Base-by-base conservation (phyloP, 2,329 filamentous ascomycete genomes). In the Sclerotinia minor region DNA sequence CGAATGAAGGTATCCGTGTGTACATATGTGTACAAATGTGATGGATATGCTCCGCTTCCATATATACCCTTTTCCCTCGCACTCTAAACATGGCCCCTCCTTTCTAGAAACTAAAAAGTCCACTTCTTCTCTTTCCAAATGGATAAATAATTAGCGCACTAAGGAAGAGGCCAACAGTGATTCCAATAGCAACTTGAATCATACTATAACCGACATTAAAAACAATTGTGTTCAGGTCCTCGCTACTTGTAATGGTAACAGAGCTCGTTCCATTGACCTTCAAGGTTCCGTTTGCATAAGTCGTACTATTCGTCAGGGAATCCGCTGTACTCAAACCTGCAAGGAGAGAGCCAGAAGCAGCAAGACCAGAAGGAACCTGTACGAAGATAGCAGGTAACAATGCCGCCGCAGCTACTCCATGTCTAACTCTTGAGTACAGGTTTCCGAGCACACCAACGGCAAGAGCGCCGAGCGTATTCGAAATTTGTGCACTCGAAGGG, bases 301-400 rank as follows among this genome's bases (percentile, higher is more conserved):
- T 70, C 19, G 73, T 75, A 11, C 69, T 67, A 64, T 76, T 76
- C 7, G 81, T 85, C 55, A 87, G 81, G 64, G 83, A 79, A 69
- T 89, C 81, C 0, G 87, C 87, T 7, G 81, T 83, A 5, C 80
- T 81, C 66, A 89, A 79, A 21, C 87, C 86, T 9, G 84, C 83
- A 6, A 89, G 77, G 24, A 89, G 78, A 19, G 85, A 87, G 0
- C 86, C 86, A 38, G 82, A 82, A 0, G 85, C 85, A 4, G 87
- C 87, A n/a, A 89, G 79, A 38, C 86, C 85, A 26, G 84, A 86
- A 0, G 87, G 87, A 35, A 89, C 87, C 71, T 88, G 86, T 2
- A 89, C 85, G 71, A 96, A 96, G 71, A 97, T 96, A 6, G 90
- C 93, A 0, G 93, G 93, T 13, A 97, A 80, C 83, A 97, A 92